Evolutionary conservation across 495 filamentous ascomycete species (phyloP).

Genomic region (Penicillium atrosanguineum): DNA sequence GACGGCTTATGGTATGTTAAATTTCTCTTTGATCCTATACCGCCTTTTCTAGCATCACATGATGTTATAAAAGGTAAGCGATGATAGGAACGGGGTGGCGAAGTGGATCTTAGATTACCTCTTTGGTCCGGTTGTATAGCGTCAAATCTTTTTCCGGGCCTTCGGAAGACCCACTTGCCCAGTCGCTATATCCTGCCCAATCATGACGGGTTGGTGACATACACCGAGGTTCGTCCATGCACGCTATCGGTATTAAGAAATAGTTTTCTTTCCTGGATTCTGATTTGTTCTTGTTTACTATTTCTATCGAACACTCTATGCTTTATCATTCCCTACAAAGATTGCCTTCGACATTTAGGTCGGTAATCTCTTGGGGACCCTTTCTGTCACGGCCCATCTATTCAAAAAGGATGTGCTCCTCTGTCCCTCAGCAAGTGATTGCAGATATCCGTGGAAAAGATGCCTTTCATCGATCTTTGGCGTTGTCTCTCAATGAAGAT

Average conservation of each 20-base stretch:
- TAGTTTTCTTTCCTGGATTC: neutral
- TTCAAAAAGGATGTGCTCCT: slow-evolving; percentile 7
- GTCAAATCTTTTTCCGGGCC: neutral
- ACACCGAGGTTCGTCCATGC: neutral
- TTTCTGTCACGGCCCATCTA: slow-evolving; percentile 1
- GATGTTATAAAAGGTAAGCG: too few species aligned
- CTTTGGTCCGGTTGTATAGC: too few species aligned
- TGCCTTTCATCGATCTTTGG: slow-evolving; percentile 31
- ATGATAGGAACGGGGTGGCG: too few species aligned
- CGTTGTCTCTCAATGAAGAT: slow-evolving; percentile 47
- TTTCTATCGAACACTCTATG: slow-evolving; percentile 5
- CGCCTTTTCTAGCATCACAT: too few species aligned
- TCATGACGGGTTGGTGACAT: slow-evolving; percentile 14
- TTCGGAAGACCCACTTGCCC: neutral
- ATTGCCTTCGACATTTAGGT: neutral
- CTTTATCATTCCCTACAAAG: neutral
- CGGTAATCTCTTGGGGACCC: neutral
- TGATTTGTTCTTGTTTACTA: neutral
- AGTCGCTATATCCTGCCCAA: neutral
- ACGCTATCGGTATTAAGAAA: neutral
- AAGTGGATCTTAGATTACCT: too few species aligned
- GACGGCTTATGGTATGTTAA: too few species aligned
- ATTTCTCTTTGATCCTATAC: too few species aligned
- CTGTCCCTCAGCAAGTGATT: slow-evolving; percentile 5
- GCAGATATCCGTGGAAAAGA: slow-evolving; percentile 1